phyloP scores from a whole-genome alignment of 208 protist species.

The Leishmania guyanensis region DNA sequence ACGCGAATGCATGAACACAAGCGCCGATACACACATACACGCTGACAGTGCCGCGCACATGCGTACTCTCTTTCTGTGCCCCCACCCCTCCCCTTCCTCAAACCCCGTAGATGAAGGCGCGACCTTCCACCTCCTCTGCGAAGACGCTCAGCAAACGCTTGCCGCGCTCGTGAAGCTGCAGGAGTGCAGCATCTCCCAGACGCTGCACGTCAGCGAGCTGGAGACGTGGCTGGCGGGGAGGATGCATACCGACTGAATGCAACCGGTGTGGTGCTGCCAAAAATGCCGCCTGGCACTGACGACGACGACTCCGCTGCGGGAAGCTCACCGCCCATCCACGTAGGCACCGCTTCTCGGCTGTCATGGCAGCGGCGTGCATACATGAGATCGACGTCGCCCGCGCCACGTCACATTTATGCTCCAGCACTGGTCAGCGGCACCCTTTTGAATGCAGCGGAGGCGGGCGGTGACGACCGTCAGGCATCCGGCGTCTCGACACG shows the following conservation, averaged over 20 bases:
- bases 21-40: slow-evolving; percentile 8
- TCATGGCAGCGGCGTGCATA: neutral
- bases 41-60: neutral
- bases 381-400: neutral
- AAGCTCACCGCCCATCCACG: neutral
- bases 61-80: neutral
- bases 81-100: neutral
- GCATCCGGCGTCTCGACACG: neutral
- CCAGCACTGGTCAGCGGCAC: neutral
- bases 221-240: slow-evolving; percentile 15
- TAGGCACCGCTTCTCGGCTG: neutral
- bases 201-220: slow-evolving; percentile 23
- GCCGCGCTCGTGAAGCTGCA: slow-evolving; percentile 26
- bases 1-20: slow-evolving; percentile 2
- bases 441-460: slow-evolving; percentile 31
- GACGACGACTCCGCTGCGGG: neutral
- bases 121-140: slow-evolving; percentile 43
- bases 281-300: neutral
- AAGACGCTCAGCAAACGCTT: slow-evolving; percentile 30
- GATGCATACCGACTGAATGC: slow-evolving; percentile 19
- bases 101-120: slow-evolving; percentile 30
- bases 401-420: neutral
- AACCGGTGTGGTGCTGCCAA: neutral
- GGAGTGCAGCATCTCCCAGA: slow-evolving; percentile 22
- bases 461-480: neutral